Conservation (phyloP, 371 early-diverging fungal genomes). For the Syncephalastrum contaminatum region DNA sequence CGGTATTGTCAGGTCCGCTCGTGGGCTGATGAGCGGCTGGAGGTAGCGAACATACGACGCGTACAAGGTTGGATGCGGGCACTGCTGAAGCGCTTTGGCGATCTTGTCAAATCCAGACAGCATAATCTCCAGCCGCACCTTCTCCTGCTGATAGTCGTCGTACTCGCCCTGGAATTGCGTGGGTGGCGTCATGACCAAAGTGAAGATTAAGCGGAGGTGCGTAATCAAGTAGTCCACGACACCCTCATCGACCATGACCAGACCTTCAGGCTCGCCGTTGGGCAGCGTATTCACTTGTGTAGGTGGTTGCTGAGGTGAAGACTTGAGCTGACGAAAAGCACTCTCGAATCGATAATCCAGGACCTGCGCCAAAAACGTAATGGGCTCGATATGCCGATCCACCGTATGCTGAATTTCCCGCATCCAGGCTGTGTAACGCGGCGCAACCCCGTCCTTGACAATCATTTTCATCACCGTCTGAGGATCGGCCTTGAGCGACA, state of each 20-base stretch:
- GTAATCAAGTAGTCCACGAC: conserved; percentile 52
- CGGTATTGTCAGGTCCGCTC: conserved; percentile 27
- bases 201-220: conserved; percentile 45
- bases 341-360: conserved; percentile 50
- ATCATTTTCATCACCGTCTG: conserved; percentile 40
- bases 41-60: conserved; percentile 42
- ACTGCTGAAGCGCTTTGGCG: conserved; percentile 47
- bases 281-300: neutral
- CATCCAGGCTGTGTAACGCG: conserved; percentile 56
- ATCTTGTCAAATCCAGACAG: conserved; percentile 51
- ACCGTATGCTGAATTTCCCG: conserved; percentile 44
- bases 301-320: conserved; percentile 18
- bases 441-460: conserved; percentile 30
- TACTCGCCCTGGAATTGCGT: conserved; percentile 34
- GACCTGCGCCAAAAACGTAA: conserved; percentile 44
- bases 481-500: conserved; percentile 44
- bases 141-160: conserved; percentile 44
- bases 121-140: conserved; percentile 48
- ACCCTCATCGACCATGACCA: conserved; percentile 55
- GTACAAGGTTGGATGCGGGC: conserved; percentile 63
- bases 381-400: conserved; percentile 48
- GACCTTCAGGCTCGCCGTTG: conserved; percentile 14
- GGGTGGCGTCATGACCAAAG: conserved; percentile 42
- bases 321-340: conserved; percentile 40
- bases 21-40: conserved; percentile 40